Evolutionary conservation across 164 flowering plant species (phyloP), one percentile per base, ranked within the genome.

Genomic region (Tetrastigma voinierianum): DNA sequence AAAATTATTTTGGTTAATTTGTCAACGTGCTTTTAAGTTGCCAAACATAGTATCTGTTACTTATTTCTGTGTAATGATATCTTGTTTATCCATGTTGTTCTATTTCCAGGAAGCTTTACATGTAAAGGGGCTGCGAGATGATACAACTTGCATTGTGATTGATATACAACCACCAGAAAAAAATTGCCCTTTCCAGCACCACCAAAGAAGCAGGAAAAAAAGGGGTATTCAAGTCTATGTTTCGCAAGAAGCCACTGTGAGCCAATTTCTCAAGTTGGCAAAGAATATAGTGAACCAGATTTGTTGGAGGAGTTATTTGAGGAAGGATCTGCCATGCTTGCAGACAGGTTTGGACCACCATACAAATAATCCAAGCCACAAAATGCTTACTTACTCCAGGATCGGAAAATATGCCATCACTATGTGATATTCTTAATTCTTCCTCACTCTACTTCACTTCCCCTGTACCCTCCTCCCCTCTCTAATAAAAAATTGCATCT

Each of bases 261-360:
- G 61, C 85, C 97, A 49, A 54, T 86, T 64, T 82, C 89, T 65
- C 60, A 76, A 20, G 12, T 44, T 14, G 95, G 90, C 32, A 77
- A 74, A 70, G 93, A 90, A 55, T 85, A 75, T 57, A 48, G 49
- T 21, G 95, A 88, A 60, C 91, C 90, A 58, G 95, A 88, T 77
- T 76, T 88, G 65, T 93, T 96, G 61, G 96, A 85, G 81, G 99
- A 96, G 74, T 69, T 93, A 21, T 88, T 73, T 66, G 99, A 93
- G 73, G 97, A 91, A 78, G 99, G 97, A 69, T 96, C 99, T 45
- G 99, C 99, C 16, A 77, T 77, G 81, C 98, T 96, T 76, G 83
- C 98, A 63, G 92, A 91, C 73, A 96, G 99, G 99, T 96, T 63
- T 75, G 74, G 40, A 32, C 40, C 40, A 32, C 6, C 40, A 32